These are phyloP conservation scores for Saccharum spontaneum DNA, from an alignment of 176 grass and related monocot species.

Conservation along the genomic window DNA sequence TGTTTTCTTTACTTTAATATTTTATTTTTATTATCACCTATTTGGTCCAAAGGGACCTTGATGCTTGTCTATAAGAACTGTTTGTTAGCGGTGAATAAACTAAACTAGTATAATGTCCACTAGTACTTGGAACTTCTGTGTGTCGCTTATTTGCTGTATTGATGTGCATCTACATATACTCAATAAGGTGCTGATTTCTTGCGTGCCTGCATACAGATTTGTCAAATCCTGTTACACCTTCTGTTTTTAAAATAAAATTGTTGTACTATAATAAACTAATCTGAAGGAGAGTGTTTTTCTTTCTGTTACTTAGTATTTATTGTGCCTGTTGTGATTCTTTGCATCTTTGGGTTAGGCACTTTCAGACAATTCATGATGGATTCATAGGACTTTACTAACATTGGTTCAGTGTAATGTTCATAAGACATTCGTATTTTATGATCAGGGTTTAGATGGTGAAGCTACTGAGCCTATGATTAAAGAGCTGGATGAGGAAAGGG, in stretches of 20 bases:
- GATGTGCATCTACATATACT: background rate
- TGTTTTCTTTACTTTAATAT: conserved; percentile 12
- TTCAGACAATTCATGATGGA: background rate
- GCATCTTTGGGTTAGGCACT: background rate
- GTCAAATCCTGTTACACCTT: too few species aligned
- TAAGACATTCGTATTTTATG: background rate
- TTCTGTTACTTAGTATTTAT: conserved; percentile 3
- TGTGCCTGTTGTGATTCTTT: conserved; percentile 24
- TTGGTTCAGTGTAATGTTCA: background rate
- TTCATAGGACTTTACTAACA: conserved; percentile 11
- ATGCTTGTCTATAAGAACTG: background rate
- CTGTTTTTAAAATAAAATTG: too few species aligned
- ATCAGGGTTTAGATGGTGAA: conserved; percentile 98
- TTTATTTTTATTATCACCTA: background rate
- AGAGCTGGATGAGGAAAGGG: conserved; percentile 98
- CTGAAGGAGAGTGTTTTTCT: background rate
- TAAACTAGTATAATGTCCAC: background rate
- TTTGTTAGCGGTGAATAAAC: conserved; percentile 2
- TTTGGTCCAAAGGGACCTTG: background rate
- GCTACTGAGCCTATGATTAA: conserved; percentile 99
- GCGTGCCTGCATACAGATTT: background rate
- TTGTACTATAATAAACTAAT: too few species aligned
- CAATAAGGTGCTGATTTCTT: background rate
- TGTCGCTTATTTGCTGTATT: background rate
- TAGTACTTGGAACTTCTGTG: background rate